Evolutionary conservation across 2,329 filamentous ascomycete genomes (phyloP).

Genomic region (Alternaria sp.): DNA sequence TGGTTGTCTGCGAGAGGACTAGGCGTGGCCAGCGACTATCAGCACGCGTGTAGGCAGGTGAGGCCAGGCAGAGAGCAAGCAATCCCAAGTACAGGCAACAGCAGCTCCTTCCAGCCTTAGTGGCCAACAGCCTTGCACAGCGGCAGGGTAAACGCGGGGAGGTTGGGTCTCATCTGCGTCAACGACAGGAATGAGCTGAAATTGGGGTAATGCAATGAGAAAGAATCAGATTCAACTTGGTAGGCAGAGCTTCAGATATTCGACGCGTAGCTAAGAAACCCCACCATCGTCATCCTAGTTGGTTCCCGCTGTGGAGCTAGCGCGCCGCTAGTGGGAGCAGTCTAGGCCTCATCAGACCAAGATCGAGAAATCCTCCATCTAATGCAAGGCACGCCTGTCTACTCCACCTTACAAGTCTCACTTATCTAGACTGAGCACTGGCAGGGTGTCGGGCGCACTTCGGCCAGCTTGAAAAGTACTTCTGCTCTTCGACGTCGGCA

Average conservation of each 20-base stretch:
- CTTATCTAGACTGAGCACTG: constrained; percentile 1
- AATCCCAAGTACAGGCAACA: constrained; percentile 35
- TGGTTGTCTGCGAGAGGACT: constrained; percentile 26
- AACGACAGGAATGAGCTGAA: constrained; percentile 7
- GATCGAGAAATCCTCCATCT: constrained; percentile 14
- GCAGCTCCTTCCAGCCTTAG: constrained; percentile 32
- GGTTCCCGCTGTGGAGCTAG: constrained; percentile 13
- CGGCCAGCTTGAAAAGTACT: constrained; percentile 6
- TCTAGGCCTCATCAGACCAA: constrained; percentile 10
- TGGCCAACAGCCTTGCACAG: constrained; percentile 32
- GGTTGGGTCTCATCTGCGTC: constrained; percentile 39
- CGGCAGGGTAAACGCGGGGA: constrained; percentile 22
- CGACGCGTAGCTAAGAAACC: constrained; percentile 9
- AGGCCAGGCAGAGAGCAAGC: constrained; percentile 34
- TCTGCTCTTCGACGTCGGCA: background rate
- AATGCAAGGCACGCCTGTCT: constrained; percentile 20
- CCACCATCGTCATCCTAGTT: constrained; percentile 19
- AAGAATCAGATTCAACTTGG: background rate
- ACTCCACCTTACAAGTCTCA: constrained; percentile 17
- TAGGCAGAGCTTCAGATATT: constrained; percentile 64
- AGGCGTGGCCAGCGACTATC: constrained; percentile 25
- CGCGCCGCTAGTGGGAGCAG: constrained; percentile 10
- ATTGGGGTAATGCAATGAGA: background rate
- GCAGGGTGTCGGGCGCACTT: constrained; percentile 8
- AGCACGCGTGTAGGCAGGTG: constrained; percentile 25